Conservation (phyloP, 495 filamentous ascomycete genomes). For the Trichoderma asperelloides region DNA sequence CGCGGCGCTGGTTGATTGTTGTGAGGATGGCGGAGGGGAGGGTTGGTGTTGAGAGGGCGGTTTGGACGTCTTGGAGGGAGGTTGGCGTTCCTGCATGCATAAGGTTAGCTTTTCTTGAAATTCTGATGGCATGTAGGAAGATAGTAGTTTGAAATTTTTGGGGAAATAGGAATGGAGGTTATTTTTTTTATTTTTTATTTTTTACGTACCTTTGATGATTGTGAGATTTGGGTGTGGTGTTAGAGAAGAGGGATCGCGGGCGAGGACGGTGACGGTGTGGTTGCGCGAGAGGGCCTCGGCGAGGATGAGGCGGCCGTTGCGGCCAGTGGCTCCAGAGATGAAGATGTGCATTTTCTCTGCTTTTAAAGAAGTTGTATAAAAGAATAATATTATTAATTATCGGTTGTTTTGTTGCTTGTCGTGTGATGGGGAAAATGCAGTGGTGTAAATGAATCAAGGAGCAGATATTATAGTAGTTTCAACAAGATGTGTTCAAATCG, state of each 20-base stretch:
- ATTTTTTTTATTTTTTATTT: too few relatives aligned
- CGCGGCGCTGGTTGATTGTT: background rate
- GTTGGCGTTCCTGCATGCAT: constrained; percentile 22
- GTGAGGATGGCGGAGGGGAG: background rate
- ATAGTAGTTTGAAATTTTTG: too few relatives aligned
- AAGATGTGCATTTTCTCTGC: constrained; percentile 32
- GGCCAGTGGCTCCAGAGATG: constrained; percentile 34
- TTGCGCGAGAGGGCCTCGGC: constrained; percentile 30
- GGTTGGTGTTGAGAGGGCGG: background rate
- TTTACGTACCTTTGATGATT: constrained; percentile 30
- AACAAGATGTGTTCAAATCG: background rate
- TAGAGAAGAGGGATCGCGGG: constrained; percentile 27
- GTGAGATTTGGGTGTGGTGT: constrained; percentile 19
- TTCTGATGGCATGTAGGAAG: too few relatives aligned
- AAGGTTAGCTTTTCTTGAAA: constrained; percentile 17
- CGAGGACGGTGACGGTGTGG: constrained; percentile 34
- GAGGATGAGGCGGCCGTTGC: constrained; percentile 33
- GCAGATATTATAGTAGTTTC: background rate
- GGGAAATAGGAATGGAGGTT: too few relatives aligned
- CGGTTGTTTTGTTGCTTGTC: too few relatives aligned
- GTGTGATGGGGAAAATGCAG: background rate
- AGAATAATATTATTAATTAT: background rate
- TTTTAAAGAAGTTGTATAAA: background rate
- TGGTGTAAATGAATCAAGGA: background rate
- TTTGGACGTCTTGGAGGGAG: constrained; percentile 1